These are phyloP conservation scores for Teratosphaeria nubilosa DNA, from an alignment of 2,329 filamentous ascomycete genomes.

Conservation along the genomic window DNA sequence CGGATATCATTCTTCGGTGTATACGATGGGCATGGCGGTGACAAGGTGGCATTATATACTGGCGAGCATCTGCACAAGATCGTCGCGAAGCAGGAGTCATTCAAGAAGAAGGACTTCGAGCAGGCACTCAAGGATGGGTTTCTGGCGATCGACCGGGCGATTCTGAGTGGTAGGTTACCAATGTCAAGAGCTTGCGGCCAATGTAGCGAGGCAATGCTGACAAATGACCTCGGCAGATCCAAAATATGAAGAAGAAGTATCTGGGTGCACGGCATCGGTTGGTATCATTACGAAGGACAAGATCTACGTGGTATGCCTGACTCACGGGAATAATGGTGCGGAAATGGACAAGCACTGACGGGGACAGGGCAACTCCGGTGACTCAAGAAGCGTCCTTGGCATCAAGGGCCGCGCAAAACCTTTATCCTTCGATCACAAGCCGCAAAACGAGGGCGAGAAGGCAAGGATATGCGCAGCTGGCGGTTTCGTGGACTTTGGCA, in stretches of 20 bases:
- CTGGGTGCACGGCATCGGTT: constrained; percentile 92
- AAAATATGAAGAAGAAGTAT: constrained; percentile 94
- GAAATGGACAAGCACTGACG: constrained; percentile 6
- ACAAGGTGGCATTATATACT: constrained; percentile 88
- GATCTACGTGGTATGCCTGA: constrained; percentile 76
- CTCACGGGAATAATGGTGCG: background rate
- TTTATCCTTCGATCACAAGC: constrained; percentile 98
- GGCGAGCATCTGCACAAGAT: constrained; percentile 92
- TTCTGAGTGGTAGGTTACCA: constrained; percentile 70
- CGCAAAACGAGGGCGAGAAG: constrained; percentile 96
- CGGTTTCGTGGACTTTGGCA: constrained; percentile 95
- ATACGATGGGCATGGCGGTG: constrained; percentile 93
- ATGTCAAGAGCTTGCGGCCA: background rate
- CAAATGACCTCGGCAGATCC: constrained; percentile 56
- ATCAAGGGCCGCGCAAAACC: constrained; percentile 97
- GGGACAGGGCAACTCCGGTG: constrained; percentile 81
- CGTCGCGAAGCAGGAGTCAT: constrained; percentile 86
- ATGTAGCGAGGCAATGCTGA: background rate
- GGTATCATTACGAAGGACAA: constrained; percentile 81
- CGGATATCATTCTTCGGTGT: constrained; percentile 94
- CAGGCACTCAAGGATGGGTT: constrained; percentile 97
- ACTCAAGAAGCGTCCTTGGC: constrained; percentile 87
- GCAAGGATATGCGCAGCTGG: constrained; percentile 90
- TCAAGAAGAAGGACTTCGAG: constrained; percentile 82
- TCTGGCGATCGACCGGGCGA: constrained; percentile 87